Evolutionary conservation across 306 rosid genomes (phyloP), one percentile per base, ranked within the genome.

Genomic region (Castanopsis chinensis): DNA sequence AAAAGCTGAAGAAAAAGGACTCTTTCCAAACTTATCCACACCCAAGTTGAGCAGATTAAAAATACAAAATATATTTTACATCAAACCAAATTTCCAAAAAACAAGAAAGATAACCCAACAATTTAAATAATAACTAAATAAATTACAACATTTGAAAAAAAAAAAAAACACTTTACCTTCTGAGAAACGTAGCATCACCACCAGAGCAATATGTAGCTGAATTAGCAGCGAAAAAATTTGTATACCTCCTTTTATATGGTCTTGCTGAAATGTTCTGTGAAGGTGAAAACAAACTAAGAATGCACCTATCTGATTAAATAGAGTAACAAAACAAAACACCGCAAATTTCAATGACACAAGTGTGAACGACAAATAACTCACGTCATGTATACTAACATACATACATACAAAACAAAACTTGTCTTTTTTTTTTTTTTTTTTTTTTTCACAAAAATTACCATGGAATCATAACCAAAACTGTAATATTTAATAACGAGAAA

Each of bases 341-440:
- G 53, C 27, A 59, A 63, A 83, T 37, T 77, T 35, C 32, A 86
- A 82, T 74, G 76, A 75, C 76, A 77, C 81, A 78, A 76, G 81
- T 18, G 76, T 59, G 78, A 30, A 80, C 82, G 92, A 88, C 88
- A 81, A 21, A 30, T n/a, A 75, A 63, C 65, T 11, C 23, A 76
- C 81, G 76, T 64, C 84, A 79, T n/a, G 56, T 72, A 71, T 70
- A 49, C 53, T 49, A 12, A 49, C 4, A 49, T 12, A 68, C 4
- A 49, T 12, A 68, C 68, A 57, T 83, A 81, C 82, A 79, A 86
- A 73, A 69, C 33, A 6, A 17, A 41, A 41, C 45, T 2, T 37
- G 11, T 33, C 41, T 33, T 7, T 32, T 33, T 1, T 33, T 5
- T 5, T 35, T 43, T 2, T 10, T 18, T 15, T 4, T 37, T 63